Percentiles rank a stretch among this genome's conserved stretches.
Evolutionary conservation across 2,329 filamentous ascomycete genomes (phyloP).

Genomic region (Dothideomycetes sp.): DNA sequence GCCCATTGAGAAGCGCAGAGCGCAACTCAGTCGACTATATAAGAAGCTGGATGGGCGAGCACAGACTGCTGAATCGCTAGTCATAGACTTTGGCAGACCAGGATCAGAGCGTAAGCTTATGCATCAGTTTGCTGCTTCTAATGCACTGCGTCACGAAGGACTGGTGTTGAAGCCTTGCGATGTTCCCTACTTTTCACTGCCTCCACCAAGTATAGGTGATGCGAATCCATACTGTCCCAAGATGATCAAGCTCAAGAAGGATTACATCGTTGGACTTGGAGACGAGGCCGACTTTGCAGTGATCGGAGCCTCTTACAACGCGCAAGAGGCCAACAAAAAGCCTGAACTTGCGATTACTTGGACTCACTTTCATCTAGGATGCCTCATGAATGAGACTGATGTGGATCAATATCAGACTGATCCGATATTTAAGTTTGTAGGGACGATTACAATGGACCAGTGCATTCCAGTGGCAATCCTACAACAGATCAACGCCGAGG

Average conservation of each 20-base stretch:
- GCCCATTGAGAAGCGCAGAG: constrained; percentile 49
- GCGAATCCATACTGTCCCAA: neutral
- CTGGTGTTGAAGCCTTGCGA: constrained; percentile 67
- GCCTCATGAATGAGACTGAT: constrained; percentile 56
- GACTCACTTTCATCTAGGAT: constrained; percentile 75
- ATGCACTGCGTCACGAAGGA: constrained; percentile 61
- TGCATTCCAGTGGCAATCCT: constrained; percentile 36
- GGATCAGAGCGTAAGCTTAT: constrained; percentile 46
- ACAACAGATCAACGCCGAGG: constrained; percentile 30
- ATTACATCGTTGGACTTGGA: constrained; percentile 67
- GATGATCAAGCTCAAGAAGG: constrained; percentile 76
- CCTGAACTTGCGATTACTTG: constrained; percentile 36
- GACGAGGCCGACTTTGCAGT: constrained; percentile 77
- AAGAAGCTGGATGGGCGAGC: constrained; percentile 48
- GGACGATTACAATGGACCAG: constrained; percentile 34
- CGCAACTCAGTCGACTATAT: constrained; percentile 47
- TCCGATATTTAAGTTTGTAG: constrained; percentile 57
- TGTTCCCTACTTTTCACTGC: constrained; percentile 56
- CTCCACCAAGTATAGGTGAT: neutral
- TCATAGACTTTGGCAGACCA: constrained; percentile 52
- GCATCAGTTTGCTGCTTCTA: constrained; percentile 55
- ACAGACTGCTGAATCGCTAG: constrained; percentile 53
- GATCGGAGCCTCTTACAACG: constrained; percentile 62
- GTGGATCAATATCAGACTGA: constrained; percentile 39
- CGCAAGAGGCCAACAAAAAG: constrained; percentile 47